Evolutionary conservation across 306 rosid species (phyloP).

Genomic region (Comarum palustre): DNA sequence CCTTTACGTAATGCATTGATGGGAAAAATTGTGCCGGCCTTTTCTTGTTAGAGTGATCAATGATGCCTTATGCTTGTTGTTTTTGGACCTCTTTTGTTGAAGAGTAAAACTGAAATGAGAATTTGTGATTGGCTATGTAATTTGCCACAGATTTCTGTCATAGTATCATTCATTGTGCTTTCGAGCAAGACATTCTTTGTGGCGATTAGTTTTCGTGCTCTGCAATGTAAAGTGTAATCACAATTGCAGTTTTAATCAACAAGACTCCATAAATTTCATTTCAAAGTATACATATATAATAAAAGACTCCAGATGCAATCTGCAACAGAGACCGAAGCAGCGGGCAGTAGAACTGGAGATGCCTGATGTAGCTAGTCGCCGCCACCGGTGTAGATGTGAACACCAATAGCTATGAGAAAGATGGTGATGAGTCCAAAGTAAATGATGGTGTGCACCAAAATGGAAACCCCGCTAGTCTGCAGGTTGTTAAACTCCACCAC

Average conservation of each 20-base stretch:
- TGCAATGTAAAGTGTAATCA: not conserved
- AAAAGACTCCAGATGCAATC: not conserved
- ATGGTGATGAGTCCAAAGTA: constrained; percentile 65
- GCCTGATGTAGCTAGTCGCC: not conserved
- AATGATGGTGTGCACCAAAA: constrained; percentile 65
- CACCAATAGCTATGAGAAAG: constrained; percentile 71
- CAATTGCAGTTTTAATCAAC: not conserved
- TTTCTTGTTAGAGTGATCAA: not conserved
- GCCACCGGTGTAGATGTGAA: constrained; percentile 50
- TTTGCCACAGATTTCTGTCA: not conserved
- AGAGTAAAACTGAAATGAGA: not conserved
- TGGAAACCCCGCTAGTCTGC: constrained; percentile 68
- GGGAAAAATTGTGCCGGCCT: not conserved
- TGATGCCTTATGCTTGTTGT: not conserved
- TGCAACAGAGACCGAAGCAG: not conserved
- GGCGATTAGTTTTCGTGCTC: not conserved
- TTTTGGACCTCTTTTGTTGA: not conserved
- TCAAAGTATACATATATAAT: not conserved
- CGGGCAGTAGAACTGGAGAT: not conserved
- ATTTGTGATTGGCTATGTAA: not conserved
- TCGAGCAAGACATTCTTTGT: too few species aligned
- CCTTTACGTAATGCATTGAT: not conserved
- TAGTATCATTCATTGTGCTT: not conserved
- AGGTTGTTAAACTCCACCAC: constrained; percentile 51
- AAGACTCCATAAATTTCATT: not conserved